Evolutionary conservation across 1,284 basidiomycete species (phyloP), one percentile per base, ranked within the genome.

Genomic region (Hypsizygus ulmarius): DNA sequence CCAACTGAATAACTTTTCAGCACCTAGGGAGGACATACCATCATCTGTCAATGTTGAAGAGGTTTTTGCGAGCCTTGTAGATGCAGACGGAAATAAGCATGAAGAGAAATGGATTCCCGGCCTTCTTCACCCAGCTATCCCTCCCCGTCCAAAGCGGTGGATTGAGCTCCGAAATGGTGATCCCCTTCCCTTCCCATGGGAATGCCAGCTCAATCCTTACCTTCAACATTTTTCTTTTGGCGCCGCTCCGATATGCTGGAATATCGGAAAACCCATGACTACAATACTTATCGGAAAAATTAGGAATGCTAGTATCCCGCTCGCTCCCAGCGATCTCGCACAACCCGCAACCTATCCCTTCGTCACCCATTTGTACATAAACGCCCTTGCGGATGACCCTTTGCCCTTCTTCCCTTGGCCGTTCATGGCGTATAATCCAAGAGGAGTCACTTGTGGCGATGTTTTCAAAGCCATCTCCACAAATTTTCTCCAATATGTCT

Each of bases 311-410:
- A 47, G 58, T 2, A 61, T 69, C 30, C 63, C 66, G 1, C 58
- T 70, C 43, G 57, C 65, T 19, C 55, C 62, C 1, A 61, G 70
- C 1, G 75, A 81, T 58, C 65, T 69, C 39, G 62, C 70, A 8
- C 79, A 82, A 57, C 80, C 79, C 0, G 82, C 81, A 11, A 82
- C 81, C 4, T 75, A 65, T 59, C 82, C 82, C 0, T 74, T 78
- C 49, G 65, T 81, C 33, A 74, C 74, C 3, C 68, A 74, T 44
- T 71, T 84, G 69, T 70, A 70, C 50, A 74, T 84, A 61, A 70
- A 67, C 40, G 70, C 65, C 5, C 66, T 84, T 16, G 76, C 73
- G 16, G 76, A 77, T 39, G 77, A 79, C 51, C 64, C 71, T 1
- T 64, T 69, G 37, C 64, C 66, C 0, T 56, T 53, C 9, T 77